Evolutionary conservation across 257 asterid species (phyloP), one percentile per base, ranked within the genome.

Genomic region (Rhazya stricta): DNA sequence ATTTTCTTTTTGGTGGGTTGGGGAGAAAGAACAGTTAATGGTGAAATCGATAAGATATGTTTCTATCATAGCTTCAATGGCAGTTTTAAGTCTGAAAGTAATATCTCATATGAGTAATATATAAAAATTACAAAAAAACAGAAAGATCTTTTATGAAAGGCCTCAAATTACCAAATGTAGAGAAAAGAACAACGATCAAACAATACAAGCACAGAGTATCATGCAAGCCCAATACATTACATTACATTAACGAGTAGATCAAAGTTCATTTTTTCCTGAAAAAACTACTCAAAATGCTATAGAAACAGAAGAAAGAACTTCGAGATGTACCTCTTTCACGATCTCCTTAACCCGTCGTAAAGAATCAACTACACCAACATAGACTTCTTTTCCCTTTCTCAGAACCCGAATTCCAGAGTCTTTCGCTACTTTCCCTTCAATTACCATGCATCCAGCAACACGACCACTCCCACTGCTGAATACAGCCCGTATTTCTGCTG

Each of bases 401-500:
- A 76, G 57, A 54, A 92, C 97, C 71, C 96, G 94, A 76, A 95
- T 79, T 60, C 99, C 99, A 81, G 91, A 92, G 69, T 81, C 97
- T 84, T 89, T 88, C 73, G 83, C 96, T 60, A 95, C 75, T 85
- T 92, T 95, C 50, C 99, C 99, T 77, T 95, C 98, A 0, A 88
- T 89, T 37, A 91, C 93, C 94, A 92, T 91, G 88, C 99, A 92
- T 67, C 99, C 99, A 78, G 99, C 99, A 78, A 89, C 99, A 46
- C 93, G 91, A 15, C 97, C 97, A 77, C 99, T 95, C 80, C 99
- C 99, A 67, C 98, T 95, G 81, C 89, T 92, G 84, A 95, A 95
- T 67, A 93, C 96, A 1, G 96, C 96, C 80, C 99, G 91, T 72
- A 95, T 94, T 76, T 89, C 96, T 43, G 97, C 99, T 79, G 82